These are phyloP conservation scores for Psilocybe cyanescens DNA, from an alignment of 768 basidiomycete species.

Conservation along the genomic window DNA sequence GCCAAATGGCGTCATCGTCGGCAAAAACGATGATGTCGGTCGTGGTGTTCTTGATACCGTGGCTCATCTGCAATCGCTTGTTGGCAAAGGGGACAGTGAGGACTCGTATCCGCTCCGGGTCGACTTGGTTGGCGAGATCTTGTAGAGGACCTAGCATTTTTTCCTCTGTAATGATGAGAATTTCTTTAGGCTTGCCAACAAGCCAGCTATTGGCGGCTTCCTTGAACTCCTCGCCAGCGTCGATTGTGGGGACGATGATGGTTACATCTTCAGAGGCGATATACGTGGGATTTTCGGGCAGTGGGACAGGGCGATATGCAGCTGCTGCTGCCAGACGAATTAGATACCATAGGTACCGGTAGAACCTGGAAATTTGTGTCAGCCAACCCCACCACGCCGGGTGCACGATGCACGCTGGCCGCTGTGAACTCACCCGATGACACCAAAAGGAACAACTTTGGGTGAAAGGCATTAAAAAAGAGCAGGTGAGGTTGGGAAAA, in stretches of 20 bases:
- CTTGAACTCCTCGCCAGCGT: constrained; percentile 95
- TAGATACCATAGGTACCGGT: constrained; percentile 91
- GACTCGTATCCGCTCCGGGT: constrained; percentile 82
- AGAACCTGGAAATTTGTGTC: constrained; percentile 61
- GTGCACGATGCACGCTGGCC: background rate
- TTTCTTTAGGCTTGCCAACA: constrained; percentile 85
- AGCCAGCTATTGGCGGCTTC: constrained; percentile 94
- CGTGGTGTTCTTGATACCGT: constrained; percentile 88
- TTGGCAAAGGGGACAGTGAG: constrained; percentile 93
- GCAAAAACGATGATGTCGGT: constrained; percentile 96
- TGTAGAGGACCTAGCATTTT: constrained; percentile 90
- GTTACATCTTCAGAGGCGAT: constrained; percentile 92
- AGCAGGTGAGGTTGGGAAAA: constrained; percentile 3
- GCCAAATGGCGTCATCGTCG: constrained; percentile 97
- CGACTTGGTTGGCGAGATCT: constrained; percentile 86
- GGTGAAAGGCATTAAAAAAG: constrained; percentile 22
- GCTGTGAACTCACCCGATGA: constrained; percentile 68
- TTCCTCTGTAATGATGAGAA: constrained; percentile 76
- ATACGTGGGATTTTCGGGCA: constrained; percentile 91
- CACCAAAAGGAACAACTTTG: constrained; percentile 86
- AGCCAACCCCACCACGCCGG: constrained; percentile 5
- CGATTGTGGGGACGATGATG: constrained; percentile 95
- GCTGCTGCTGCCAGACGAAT: constrained; percentile 82
- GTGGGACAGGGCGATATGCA: constrained; percentile 86
- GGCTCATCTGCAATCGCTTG: constrained; percentile 92